Base-by-base conservation (phyloP, 371 early-diverging fungal genomes). In the Mucor mucedo region DNA sequence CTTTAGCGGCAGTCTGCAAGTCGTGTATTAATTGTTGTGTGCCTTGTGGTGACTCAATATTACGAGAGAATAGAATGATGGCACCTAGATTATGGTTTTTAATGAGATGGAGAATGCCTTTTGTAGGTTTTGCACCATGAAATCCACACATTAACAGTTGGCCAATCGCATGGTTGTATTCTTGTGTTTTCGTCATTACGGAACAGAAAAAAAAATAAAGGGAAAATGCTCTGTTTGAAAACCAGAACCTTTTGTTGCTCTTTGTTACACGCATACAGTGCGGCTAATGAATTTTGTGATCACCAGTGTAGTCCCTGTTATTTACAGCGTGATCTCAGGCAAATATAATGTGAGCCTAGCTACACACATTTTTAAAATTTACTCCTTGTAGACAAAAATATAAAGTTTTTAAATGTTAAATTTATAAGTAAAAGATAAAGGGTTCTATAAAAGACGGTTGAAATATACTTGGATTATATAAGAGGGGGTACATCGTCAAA, bases 61-160 rank as follows among this genome's bases (percentile, higher is more conserved):
- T 82, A 38, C 83, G 76, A 9, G 80, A 79, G 56, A 82, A 82
- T 14, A 79, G 68, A 52, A 82, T 82, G 64, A 82, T 58, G 10
- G 75, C 69, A 16, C 80, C 83, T 10, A 79, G 64, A 58, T 78
- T 65, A 60, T 78, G 76, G 38, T 76, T 52, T 28, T 66, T 63
- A 60, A 82, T 79, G 16, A 82, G 72, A 45, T 82, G 72, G 13
- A 76, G 32, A 28, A 82, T 78, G 3, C 66, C 83, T 35, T 70
- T 47, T 2, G 78, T 72, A 2, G 80, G 71, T 42, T 70, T 72
- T 8, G 69, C 30, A 10, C 83, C 78, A 58, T 82, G 47, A 52
- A 82, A 79, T 9, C 83, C 80, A 61, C 75, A 77, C 63, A 82
- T 72, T n/a, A 82, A 39, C 16, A 82, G 49, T 42, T 82, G 77